Percentiles rank a stretch among this genome's conserved stretches.
phyloP scores from a whole-genome alignment of 352 stramenopile genomes.

The Phytophthora uliginosa region DNA sequence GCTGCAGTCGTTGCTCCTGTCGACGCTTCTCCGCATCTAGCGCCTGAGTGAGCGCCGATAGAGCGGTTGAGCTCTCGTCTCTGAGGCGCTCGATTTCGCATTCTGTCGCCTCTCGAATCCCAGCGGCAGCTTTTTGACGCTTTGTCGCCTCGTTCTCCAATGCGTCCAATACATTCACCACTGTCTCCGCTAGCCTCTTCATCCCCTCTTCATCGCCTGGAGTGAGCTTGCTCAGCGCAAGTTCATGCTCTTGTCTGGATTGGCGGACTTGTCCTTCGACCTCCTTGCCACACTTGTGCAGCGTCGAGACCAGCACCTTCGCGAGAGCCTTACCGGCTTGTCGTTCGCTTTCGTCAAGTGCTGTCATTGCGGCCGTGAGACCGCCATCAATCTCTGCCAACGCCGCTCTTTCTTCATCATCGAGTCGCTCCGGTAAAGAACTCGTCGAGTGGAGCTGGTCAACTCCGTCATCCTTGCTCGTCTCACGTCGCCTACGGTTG shows the following conservation, averaged over 20 bases:
- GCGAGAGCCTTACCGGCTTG: conserved; percentile 17
- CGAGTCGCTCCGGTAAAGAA: conserved; percentile 13
- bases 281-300: conserved; percentile 28
- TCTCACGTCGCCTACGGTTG: conserved; percentile 24
- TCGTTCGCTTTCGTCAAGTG: conserved; percentile 16
- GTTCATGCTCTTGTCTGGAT: conserved; percentile 30
- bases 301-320: conserved; percentile 14
- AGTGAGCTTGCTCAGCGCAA: conserved; percentile 25
- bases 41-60: conserved; percentile 17
- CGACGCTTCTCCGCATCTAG: conserved; percentile 35
- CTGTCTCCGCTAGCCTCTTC: not conserved
- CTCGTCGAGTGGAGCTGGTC: not conserved
- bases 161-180: conserved; percentile 19
- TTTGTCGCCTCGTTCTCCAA: conserved; percentile 23
- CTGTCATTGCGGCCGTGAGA: conserved; percentile 17
- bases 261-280: conserved; percentile 27
- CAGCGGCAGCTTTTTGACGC: conserved; percentile 1
- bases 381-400: conserved; percentile 16
- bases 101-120: conserved; percentile 18
- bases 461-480: not conserved
- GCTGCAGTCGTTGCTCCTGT: conserved; percentile 37
- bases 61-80: conserved; percentile 27
- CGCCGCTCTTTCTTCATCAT: conserved; percentile 23
- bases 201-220: conserved; percentile 8
- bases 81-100: conserved; percentile 28